Percentiles rank a stretch among this genome's conserved stretches.
phyloP scores from a whole-genome alignment of 2,329 filamentous ascomycete species.

The Sphaerulina populicola region DNA sequence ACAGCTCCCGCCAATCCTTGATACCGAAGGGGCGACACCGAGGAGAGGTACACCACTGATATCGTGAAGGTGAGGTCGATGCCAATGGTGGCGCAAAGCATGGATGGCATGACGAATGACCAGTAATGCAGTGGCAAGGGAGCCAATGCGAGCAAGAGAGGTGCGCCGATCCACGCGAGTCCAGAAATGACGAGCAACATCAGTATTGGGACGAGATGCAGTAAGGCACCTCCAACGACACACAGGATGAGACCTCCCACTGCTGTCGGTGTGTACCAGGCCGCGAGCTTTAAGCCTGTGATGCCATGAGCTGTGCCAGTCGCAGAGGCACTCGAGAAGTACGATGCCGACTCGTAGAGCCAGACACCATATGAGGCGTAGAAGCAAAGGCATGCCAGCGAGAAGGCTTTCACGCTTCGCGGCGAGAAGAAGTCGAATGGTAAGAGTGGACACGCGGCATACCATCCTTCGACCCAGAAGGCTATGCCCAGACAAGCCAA shows the following conservation, averaged over 20 bases:
- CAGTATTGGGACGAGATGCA: conserved; percentile 29
- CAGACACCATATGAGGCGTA: conserved; percentile 32
- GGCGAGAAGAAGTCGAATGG: conserved; percentile 33
- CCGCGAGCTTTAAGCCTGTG: conserved; percentile 26
- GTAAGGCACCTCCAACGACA: conserved; percentile 26
- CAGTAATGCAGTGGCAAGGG: conserved; percentile 31
- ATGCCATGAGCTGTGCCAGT: conserved; percentile 18
- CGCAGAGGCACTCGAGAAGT: conserved; percentile 20
- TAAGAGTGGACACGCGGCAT: conserved; percentile 30
- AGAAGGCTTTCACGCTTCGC: conserved; percentile 28
- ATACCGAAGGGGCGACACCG: conserved; percentile 27
- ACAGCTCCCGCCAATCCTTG: conserved; percentile 33
- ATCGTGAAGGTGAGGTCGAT: conserved; percentile 34
- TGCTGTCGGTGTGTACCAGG: conserved; percentile 33
- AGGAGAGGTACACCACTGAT: conserved; percentile 29
- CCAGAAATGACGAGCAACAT: conserved; percentile 28
- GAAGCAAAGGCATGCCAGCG: conserved; percentile 32
- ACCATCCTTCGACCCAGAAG: conserved; percentile 32
- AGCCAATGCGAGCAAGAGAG: conserved; percentile 31
- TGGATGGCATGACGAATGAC: conserved; percentile 32
- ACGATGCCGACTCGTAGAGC: conserved; percentile 29
- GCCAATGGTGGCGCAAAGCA: conserved; percentile 33
- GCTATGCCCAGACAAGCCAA: conserved; percentile 24
- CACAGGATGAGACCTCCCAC: conserved; percentile 31
- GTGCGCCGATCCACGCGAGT: conserved; percentile 31